Base-by-base conservation (phyloP, 1,139 yeast genomes). In the Casaregolazyma suthepensis region DNA sequence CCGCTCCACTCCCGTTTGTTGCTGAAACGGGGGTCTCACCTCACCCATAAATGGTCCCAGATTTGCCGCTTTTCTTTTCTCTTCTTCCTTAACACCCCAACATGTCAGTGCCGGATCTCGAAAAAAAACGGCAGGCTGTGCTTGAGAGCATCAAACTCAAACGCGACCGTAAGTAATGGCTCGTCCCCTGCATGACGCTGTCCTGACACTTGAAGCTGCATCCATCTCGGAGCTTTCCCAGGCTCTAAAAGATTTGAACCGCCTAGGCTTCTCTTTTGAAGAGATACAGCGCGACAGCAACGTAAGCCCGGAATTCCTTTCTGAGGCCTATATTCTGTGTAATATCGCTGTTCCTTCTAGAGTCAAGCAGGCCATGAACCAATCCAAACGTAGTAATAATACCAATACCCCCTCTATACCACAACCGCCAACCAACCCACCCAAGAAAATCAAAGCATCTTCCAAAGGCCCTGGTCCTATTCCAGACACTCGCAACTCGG, bases 261-360 rank as follows among this genome's bases (percentile, higher is more conserved):
- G 60, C 3, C 59, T 68, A 22, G 71, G 71, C 6, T 57, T 66
- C 42, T 55, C 61, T 17, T 63, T 64, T 51, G 57, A 58, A n/a
- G 69, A 67, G 42, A 68, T 68, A 18, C 55, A 58, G 20, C 48
- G 51, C 18, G 62, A 61, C 45, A 55, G 61, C 42, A 51, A 57
- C 15, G 59, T 54, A 9, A 55, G 59, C 38, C 53, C 59, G 9
- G 45, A 45, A 18, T 62, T 63, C 51, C 54, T 63, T 40, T 37
- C 55, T 2, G 56, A 55, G 13, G 50, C 61, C 3, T 61, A 52
- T 47, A 48, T 50, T 57, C 64, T 57, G 59, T 53, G 57, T 52
- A 58, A 54, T 26, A 37, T 59, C 23, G 54, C 56, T 10, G 52
- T 53, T 15, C 54, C 61, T 20, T 9, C 20, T 3, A 35, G 40